Evolutionary conservation across 2,329 filamentous ascomycete species (phyloP), one percentile per base, ranked within the genome.

Genomic region (Podosphaera leucotricha): DNA sequence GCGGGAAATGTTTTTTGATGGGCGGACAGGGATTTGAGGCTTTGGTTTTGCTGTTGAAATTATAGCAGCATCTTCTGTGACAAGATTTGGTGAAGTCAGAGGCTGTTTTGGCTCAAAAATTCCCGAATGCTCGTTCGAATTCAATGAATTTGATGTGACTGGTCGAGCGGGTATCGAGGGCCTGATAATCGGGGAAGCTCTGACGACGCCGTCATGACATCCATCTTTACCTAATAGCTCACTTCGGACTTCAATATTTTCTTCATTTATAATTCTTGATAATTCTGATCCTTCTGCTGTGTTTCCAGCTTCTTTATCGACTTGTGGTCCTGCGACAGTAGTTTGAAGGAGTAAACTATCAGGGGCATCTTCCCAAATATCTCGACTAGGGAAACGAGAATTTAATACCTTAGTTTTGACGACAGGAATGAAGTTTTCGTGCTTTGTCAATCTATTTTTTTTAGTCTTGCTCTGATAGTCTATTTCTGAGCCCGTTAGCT

Each of bases 351-450:
- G 70, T 46, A 81, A 71, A 54, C 82, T 87, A 53, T 92, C 84
- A 1, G 87, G 87, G 0, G 73, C 77, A 59, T 95, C 87, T 62
- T 95, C 87, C 87, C 87, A 94, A 37, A 94, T 75, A 61, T 95
- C 87, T 44, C 76, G 75, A 58, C 86, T 93, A 0, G 87, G 87
- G 59, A 95, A 95, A 11, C 84, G 75, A 43, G 77, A 75, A 18
- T 43, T 43, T 7, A 26, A 16, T 7, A 35, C 8, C 28, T 35
- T 26, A 20, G 28, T 19, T 41, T 24, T 24, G n/a, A 13, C 18
- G 11, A 13, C 18, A 20, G 41, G 16, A 8, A 33, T 28, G 6
- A n/a, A 11, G 20, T 33, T 33, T 18, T 20, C 26, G 5, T 19
- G 7, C 46, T 74, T 66, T 52, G 70, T 57, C 15, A 64, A 65